These are phyloP conservation scores for Plasmopara viticola DNA, from an alignment of 352 stramenopile species.

Conservation along the genomic window DNA sequence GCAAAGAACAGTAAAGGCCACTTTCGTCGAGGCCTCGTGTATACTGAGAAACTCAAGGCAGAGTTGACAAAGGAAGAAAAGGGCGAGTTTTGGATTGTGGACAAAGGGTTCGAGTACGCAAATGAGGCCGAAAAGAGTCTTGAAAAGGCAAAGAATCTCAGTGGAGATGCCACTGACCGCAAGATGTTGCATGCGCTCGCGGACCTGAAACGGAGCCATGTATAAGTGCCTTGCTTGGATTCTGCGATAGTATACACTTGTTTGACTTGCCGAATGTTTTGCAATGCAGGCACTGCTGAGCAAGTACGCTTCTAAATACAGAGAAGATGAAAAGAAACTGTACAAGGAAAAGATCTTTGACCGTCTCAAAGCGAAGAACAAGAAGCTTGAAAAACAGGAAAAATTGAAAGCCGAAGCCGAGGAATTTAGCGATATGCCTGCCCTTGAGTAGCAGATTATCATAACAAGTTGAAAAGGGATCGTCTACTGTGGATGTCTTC, in stretches of 20 bases:
- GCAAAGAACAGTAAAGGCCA: conserved; percentile 60
- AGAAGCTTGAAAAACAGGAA: conserved; percentile 60
- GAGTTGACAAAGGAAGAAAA: conserved; percentile 77
- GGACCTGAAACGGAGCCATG: conserved; percentile 66
- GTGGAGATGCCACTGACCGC: conserved; percentile 32
- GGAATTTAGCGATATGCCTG: conserved; percentile 81
- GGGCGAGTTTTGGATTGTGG: conserved; percentile 83
- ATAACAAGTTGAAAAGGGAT: background rate
- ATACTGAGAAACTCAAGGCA: conserved; percentile 71
- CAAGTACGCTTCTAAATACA: conserved; percentile 66
- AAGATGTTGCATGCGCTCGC: conserved; percentile 49
- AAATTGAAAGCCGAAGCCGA: conserved; percentile 55
- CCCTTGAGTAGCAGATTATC: conserved; percentile 45
- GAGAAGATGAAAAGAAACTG: conserved; percentile 82
- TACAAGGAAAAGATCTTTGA: conserved; percentile 88
- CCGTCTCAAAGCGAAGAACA: conserved; percentile 78
- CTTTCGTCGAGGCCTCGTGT: conserved; percentile 74
- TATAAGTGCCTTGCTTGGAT: conserved; percentile 12
- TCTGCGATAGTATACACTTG: background rate
- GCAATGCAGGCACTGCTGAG: conserved; percentile 33
- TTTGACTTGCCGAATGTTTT: background rate
- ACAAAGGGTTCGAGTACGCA: conserved; percentile 74
- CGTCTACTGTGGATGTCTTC: no score
- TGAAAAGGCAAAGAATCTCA: conserved; percentile 42
- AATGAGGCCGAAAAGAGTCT: conserved; percentile 70